A percentile compares a stretch with the other conserved stretches of the same genome.
Conservation (phyloP, 2,329 filamentous ascomycete species). For the Aspergillus proliferans region DNA sequence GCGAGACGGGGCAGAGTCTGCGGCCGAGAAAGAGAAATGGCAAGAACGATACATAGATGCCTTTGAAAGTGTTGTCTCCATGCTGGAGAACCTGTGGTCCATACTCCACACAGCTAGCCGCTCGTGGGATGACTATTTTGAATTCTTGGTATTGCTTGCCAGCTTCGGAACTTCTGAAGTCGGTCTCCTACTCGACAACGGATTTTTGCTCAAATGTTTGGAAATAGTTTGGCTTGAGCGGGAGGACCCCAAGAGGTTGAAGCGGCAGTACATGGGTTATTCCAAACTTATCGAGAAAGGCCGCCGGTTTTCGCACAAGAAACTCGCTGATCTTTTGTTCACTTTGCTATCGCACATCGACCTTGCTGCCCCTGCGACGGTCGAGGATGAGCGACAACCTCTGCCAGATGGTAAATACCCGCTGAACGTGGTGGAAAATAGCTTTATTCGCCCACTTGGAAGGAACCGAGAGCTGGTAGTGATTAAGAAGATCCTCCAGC, state of each 20-base stretch:
- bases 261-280: slow-evolving; percentile 48
- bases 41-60: slow-evolving; percentile 21
- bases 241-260: slow-evolving; percentile 43
- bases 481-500: slow-evolving; percentile 58
- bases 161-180: slow-evolving; percentile 55
- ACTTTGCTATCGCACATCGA: slow-evolving; percentile 35
- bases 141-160: slow-evolving; percentile 61
- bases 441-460: slow-evolving; percentile 29
- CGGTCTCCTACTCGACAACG: slow-evolving; percentile 52
- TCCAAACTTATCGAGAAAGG: slow-evolving; percentile 41
- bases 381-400: slow-evolving; percentile 18
- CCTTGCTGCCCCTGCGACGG: slow-evolving; percentile 23
- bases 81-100: slow-evolving; percentile 55
- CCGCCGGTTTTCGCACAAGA: slow-evolving; percentile 38
- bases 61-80: slow-evolving; percentile 32
- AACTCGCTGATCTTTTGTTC: slow-evolving; percentile 38
- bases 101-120: slow-evolving; percentile 57
- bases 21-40: slow-evolving; percentile 19
- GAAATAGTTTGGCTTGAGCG: slow-evolving; percentile 58
- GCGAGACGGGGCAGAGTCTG: slow-evolving; percentile 16
- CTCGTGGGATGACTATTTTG: slow-evolving; percentile 73
- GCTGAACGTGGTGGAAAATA: slow-evolving; percentile 28
- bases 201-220: slow-evolving; percentile 55
- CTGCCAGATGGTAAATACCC: slow-evolving; percentile 25
- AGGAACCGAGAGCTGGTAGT: slow-evolving; percentile 28